These are phyloP conservation scores for Plantago ovata DNA, from an alignment of 257 asterid genomes.

Conservation along the genomic window DNA sequence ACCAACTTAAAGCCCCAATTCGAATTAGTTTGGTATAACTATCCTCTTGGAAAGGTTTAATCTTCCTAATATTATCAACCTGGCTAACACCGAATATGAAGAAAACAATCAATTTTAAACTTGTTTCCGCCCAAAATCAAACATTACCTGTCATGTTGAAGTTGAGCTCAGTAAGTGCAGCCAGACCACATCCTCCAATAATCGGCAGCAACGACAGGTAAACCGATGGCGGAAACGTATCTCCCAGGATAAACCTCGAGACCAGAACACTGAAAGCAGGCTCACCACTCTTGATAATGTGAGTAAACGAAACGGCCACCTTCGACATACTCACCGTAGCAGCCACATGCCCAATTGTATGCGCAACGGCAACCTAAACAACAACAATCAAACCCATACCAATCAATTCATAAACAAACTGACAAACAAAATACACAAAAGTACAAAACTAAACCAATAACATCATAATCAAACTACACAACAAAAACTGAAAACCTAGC, in stretches of 20 bases:
- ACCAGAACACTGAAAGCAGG: constrained; percentile 96
- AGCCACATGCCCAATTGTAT: constrained; percentile 98
- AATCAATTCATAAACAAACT: constrained; percentile 10
- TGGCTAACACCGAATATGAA: neutral
- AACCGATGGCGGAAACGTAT: constrained; percentile 66
- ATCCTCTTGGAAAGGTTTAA: too few relatives aligned
- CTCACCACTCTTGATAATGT: constrained; percentile 93
- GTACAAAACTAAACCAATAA: constrained; percentile 14
- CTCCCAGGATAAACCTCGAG: constrained; percentile 78
- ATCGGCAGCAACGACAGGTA: constrained; percentile 85
- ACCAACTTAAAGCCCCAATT: too few relatives aligned
- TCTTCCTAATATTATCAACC: neutral
- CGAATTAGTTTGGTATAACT: too few relatives aligned
- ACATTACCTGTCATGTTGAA: constrained; percentile 85
- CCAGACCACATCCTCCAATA: constrained; percentile 83
- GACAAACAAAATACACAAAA: constrained; percentile 5
- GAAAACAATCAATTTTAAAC: neutral
- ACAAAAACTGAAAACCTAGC: constrained; percentile 7
- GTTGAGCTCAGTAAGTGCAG: constrained; percentile 91
- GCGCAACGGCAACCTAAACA: constrained; percentile 89
- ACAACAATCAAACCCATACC: constrained; percentile 19
- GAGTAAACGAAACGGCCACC: constrained; percentile 97
- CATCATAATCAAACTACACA: constrained; percentile 11
- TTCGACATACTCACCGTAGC: constrained; percentile 99
- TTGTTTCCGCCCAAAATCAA: neutral